Conservation (phyloP, 2,329 filamentous ascomycete species). For the Aureobasidium subglaciale region DNA sequence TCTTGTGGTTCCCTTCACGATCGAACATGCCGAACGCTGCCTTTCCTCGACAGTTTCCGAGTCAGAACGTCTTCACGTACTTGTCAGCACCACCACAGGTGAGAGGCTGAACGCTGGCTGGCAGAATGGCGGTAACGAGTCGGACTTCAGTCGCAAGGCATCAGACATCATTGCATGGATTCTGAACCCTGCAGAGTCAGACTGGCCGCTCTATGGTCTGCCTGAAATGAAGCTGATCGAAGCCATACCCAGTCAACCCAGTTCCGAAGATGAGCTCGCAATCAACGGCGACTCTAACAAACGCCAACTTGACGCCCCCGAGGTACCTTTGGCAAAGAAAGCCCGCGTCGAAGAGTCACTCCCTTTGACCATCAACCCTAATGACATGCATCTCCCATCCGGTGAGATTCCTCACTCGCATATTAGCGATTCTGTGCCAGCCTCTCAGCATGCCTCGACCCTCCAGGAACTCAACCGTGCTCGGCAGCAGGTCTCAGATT, state of each 20-base stretch:
- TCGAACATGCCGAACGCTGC: conserved; percentile 40
- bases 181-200: conserved; percentile 11
- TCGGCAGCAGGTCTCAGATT: conserved; percentile 21
- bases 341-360: conserved; percentile 20
- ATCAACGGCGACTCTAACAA: background rate
- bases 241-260: background rate
- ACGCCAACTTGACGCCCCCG: conserved; percentile 3
- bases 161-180: conserved; percentile 25
- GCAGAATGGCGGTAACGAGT: conserved; percentile 20
- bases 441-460: conserved; percentile 13
- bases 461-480: background rate
- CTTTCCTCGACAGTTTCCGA: conserved; percentile 24
- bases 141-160: conserved; percentile 22
- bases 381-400: conserved; percentile 30
- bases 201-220: conserved; percentile 18
- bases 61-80: conserved; percentile 27
- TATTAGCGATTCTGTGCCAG: conserved; percentile 35
- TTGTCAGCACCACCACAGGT: conserved; percentile 32
- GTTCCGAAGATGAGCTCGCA: conserved; percentile 2
- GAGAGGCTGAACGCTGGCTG: conserved; percentile 29
- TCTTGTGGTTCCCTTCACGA: conserved; percentile 34
- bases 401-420: conserved; percentile 18
- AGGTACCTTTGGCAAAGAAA: conserved; percentile 20
- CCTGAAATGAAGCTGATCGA: conserved; percentile 12
- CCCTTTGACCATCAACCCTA: conserved; percentile 26